These are phyloP conservation scores for Ophiosphaerella herpotricha DNA, from an alignment of 2,329 filamentous ascomycete species.

Conservation along the genomic window DNA sequence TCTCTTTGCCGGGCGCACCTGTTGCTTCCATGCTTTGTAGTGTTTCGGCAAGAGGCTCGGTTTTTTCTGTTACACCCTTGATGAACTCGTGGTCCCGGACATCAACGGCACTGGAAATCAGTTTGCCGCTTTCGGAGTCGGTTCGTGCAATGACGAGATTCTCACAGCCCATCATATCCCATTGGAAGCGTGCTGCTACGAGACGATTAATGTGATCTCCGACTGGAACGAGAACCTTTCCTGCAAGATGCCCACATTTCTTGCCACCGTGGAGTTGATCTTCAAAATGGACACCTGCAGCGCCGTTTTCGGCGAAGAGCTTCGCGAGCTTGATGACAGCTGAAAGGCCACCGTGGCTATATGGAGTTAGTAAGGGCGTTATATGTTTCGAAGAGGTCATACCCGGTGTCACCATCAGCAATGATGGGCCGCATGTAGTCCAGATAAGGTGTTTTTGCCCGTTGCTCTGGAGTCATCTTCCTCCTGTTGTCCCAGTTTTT, in stretches of 20 bases:
- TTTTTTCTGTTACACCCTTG: conserved; percentile 78
- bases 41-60: conserved; percentile 82
- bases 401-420: conserved; percentile 91
- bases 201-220: conserved; percentile 97
- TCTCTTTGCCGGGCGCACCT: conserved; percentile 77
- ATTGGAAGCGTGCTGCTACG: conserved; percentile 90
- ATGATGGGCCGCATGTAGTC: conserved; percentile 96
- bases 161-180: conserved; percentile 97
- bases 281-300: conserved; percentile 95
- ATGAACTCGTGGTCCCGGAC: conserved; percentile 97
- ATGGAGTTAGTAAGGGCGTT: conserved; percentile 16
- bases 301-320: conserved; percentile 95
- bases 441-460: conserved; percentile 76
- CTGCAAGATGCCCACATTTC: conserved; percentile 95
- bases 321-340: conserved; percentile 96
- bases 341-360: conserved; percentile 82
- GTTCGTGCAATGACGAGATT: conserved; percentile 94
- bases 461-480: conserved; percentile 74
- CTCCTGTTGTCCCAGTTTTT: conserved; percentile 89
- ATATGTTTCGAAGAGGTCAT: neutral
- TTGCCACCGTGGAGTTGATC: conserved; percentile 98
- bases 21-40: conserved; percentile 86
- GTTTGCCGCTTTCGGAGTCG: conserved; percentile 89
- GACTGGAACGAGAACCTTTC: conserved; percentile 91
- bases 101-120: conserved; percentile 89